phyloP scores from a whole-genome alignment of 441 rosid genomes.

The Eruca vesicaria region DNA sequence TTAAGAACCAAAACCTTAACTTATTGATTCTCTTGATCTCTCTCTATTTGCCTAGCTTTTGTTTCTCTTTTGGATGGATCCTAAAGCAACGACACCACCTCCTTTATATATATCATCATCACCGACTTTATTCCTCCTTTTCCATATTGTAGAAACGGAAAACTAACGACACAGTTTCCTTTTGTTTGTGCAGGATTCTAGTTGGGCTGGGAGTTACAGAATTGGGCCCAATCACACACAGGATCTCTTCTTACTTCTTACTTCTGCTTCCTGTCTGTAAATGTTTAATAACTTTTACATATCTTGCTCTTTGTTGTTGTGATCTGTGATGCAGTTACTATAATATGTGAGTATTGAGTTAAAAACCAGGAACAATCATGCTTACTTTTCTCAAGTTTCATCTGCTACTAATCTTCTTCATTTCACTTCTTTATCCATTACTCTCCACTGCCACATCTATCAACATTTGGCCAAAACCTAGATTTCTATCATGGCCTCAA shows the following conservation, averaged over 20 bases:
- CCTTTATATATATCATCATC: too few species aligned
- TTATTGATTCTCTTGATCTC: too few species aligned
- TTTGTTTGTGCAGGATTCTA: too few species aligned
- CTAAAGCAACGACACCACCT: too few species aligned
- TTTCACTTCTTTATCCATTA: not conserved
- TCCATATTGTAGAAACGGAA: too few species aligned
- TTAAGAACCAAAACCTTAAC: too few species aligned
- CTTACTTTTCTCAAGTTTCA: not conserved
- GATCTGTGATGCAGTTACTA: conserved; percentile 9
- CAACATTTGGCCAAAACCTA: conserved; percentile 76
- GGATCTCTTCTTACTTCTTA: not conserved
- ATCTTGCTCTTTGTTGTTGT: not conserved
- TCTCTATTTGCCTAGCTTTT: too few species aligned
- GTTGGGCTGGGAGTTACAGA: too few species aligned
- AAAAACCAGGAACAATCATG: not conserved
- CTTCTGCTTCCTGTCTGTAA: not conserved
- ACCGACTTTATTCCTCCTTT: too few species aligned
- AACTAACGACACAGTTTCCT: too few species aligned
- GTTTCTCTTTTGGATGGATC: too few species aligned
- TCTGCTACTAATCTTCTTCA: conserved; percentile 9
- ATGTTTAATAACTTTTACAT: not conserved
- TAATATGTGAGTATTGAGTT: not conserved
- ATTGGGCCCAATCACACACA: too few species aligned
- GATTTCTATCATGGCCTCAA: conserved; percentile 52
- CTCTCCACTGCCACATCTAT: conserved; percentile 24